Conservation (phyloP, 345 rosid genomes). For the Clarkia xantiana region DNA sequence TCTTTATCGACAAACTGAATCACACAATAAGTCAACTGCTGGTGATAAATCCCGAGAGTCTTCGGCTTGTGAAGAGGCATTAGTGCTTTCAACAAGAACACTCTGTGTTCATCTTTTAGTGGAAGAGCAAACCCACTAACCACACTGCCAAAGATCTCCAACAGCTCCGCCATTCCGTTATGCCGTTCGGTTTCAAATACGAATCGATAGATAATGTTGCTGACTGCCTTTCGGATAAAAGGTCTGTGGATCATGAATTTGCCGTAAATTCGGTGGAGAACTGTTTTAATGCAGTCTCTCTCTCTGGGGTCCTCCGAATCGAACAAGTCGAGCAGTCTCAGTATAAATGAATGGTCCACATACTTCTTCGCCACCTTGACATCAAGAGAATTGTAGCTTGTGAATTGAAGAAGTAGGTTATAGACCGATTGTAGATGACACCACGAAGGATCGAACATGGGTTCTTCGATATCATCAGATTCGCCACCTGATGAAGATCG, state of each 20-base stretch:
- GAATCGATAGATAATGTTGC: conserved; percentile 56
- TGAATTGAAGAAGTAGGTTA: conserved; percentile 48
- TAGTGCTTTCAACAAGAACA: conserved; percentile 44
- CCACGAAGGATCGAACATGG: conserved; percentile 74
- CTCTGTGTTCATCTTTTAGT: conserved; percentile 60
- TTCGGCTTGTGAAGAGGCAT: conserved; percentile 74
- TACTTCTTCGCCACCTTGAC: conserved; percentile 57
- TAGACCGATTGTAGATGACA: conserved; percentile 53
- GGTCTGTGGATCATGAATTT: conserved; percentile 68
- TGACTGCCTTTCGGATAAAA: conserved; percentile 52
- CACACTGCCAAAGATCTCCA: conserved; percentile 73
- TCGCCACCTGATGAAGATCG: conserved; percentile 35
- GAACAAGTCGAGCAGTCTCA: conserved; percentile 54
- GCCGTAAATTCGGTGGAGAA: conserved; percentile 56
- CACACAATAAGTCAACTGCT: conserved; percentile 57
- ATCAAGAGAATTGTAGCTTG: conserved; percentile 37
- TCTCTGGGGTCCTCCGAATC: conserved; percentile 80
- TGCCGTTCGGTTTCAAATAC: conserved; percentile 62
- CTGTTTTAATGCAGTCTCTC: conserved; percentile 62
- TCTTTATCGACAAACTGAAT: conserved; percentile 66
- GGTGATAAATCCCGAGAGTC: conserved; percentile 57
- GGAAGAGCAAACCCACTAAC: conserved; percentile 75
- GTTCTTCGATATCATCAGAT: conserved; percentile 50
- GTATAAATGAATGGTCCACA: conserved; percentile 45
- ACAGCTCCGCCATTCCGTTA: conserved; percentile 59